Conservation (phyloP, 768 basidiomycete species). For the Thelephora ganbajun region DNA sequence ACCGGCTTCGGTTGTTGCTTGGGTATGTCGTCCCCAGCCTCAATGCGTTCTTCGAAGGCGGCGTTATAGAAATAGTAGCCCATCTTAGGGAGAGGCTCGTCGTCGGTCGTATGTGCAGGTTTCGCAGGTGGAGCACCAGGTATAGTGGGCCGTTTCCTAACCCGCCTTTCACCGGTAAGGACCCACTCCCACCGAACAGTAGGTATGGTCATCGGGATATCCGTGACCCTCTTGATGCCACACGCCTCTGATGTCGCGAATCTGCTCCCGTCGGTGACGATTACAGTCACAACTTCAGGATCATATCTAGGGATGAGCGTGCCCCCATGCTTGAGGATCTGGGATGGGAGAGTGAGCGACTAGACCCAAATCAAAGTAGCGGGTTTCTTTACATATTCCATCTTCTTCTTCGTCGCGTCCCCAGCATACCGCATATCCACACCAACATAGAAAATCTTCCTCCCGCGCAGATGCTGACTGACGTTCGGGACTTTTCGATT, state of each 20-base stretch:
- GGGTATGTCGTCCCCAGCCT: background rate
- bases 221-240: conserved; percentile 32
- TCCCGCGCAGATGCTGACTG: conserved; percentile 27
- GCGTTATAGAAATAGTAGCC: background rate
- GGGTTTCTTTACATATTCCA: conserved; percentile 45
- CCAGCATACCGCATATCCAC: conserved; percentile 43
- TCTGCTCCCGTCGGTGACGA: conserved; percentile 34
- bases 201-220: conserved; percentile 54
- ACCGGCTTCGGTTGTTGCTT: background rate
- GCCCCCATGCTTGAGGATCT: conserved; percentile 58
- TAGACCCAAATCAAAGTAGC: background rate
- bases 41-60: background rate
- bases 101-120: background rate
- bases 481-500: conserved; percentile 9
- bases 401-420: conserved; percentile 35
- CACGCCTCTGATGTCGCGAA: conserved; percentile 22
- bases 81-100: background rate
- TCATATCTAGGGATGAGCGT: conserved; percentile 47
- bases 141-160: conserved; percentile 11
- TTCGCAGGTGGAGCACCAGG: background rate
- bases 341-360: background rate
- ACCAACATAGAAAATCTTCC: conserved; percentile 42
- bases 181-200: conserved; percentile 57
- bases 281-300: conserved; percentile 43
- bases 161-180: conserved; percentile 22